Evolutionary conservation across 768 basidiomycete genomes (phyloP).

Genomic region (Lactarius akahatsu): DNA sequence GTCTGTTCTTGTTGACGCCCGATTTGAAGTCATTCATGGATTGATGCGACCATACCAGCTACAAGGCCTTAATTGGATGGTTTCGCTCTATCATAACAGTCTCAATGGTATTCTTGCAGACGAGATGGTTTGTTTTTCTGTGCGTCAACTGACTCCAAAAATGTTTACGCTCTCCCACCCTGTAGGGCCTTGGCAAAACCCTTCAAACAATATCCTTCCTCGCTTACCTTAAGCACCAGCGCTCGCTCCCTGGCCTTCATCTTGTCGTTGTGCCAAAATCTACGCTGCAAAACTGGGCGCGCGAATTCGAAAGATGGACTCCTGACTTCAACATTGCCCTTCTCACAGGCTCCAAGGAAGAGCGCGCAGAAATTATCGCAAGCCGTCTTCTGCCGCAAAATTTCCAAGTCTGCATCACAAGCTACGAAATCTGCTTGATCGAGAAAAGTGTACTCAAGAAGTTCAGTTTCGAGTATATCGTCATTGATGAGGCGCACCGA

Average conservation of each 20-base stretch:
- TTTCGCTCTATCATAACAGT: slow-evolving; percentile 92
- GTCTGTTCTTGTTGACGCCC: neutral
- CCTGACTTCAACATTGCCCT: slow-evolving; percentile 81
- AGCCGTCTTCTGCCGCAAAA: slow-evolving; percentile 78
- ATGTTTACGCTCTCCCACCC: slow-evolving; percentile 3
- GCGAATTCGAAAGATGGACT: slow-evolving; percentile 91
- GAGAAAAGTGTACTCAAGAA: slow-evolving; percentile 92
- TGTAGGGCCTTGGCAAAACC: slow-evolving; percentile 94
- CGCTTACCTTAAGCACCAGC: slow-evolving; percentile 87
- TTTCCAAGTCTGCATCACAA: slow-evolving; percentile 93
- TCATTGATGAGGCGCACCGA: slow-evolving; percentile 97
- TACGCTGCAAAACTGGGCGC: slow-evolving; percentile 94
- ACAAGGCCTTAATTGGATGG: slow-evolving; percentile 97
- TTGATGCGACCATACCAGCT: slow-evolving; percentile 92
- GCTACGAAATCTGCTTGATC: slow-evolving; percentile 95
- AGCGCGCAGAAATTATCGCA: slow-evolving; percentile 79
- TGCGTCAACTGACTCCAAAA: slow-evolving; percentile 12
- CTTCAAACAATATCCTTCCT: slow-evolving; percentile 98
- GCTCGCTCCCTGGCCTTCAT: slow-evolving; percentile 75
- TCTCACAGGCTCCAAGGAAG: slow-evolving; percentile 86
- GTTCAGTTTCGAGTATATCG: slow-evolving; percentile 96
- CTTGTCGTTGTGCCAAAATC: slow-evolving; percentile 98
- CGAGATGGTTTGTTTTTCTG: slow-evolving; percentile 66
- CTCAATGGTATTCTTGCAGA: slow-evolving; percentile 97
- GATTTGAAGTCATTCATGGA: slow-evolving; percentile 72